Base-by-base conservation (phyloP, 2,329 filamentous ascomycete species). In the Coniella vitis region DNA sequence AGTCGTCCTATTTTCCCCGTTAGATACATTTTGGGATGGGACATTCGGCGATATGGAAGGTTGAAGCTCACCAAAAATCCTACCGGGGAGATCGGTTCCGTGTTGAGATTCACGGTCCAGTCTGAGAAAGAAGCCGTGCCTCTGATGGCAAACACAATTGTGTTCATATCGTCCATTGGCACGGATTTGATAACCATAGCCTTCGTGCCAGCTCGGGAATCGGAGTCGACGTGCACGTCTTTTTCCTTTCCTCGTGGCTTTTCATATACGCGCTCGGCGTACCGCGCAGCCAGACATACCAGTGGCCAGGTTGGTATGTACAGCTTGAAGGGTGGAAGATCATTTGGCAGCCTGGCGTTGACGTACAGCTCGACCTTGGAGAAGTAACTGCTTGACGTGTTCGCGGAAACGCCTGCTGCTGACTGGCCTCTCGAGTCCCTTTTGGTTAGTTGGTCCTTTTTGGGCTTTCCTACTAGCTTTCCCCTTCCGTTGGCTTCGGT, bases 161-260 rank as follows among this genome's bases (percentile, higher is more conserved):
- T 83, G 61, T 87, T 81, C 69, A 84, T 81, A 58, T 87, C 75
- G 59, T 93, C 87, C 61, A 90, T 80, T 1, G 87, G 81, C 0
- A 90, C 75, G 0, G 84, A 88, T 61, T 90, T 91, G 61, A 94
- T 83, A 14, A 87, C 81, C 83, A 91, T 91, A 20, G 88, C 85
- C 62, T 90, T 91, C 1, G 87, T 86, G n/a, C 87, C 87, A 3
- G 77, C 74, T 17, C 75, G 74, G 76, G 83, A 86, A 63, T 90
- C 81, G 3, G 86, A 80, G 32, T 82, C 74, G 32, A 93, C 75
- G 56, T 87, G 85, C 2, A 83, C 75, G 57, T 87, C 80, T 12
- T 74, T 73, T 63, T 90, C 85, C 19, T 73, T 69, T 1, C 77
- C 76, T 0, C 69, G 68, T 0, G 87, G 82, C 32, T 76, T 75